Evolutionary conservation across 306 rosid species (phyloP), one percentile per base, ranked within the genome.

Genomic region (Vachellia collinsii): DNA sequence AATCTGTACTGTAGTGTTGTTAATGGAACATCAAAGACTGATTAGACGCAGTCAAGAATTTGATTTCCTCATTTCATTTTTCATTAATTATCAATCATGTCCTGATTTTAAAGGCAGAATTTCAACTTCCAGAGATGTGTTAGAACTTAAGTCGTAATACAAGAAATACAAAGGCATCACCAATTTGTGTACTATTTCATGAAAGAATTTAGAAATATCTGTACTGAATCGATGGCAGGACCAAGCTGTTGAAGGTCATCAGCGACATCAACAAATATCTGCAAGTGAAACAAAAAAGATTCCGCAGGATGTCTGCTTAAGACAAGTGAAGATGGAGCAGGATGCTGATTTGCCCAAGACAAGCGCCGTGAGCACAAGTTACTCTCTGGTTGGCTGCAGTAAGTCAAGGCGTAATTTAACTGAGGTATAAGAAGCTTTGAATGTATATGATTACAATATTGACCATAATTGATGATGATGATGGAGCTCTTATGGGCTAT

Each of bases 381-480:
- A 72, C 84, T 39, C 91, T n/a, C 70, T 83, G 12, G 78, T 79
- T 81, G 89, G 87, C 69, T 83, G 85, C 73, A 77, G 82, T 73
- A 95, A 86, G 90, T 85, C 97, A 34, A 90, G 94, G 82, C 87
- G 85, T 22, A 92, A 87, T 92, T 87, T 93, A 77, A 89, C 97
- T 20, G 98, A 93, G 98, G 99, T 95, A 76, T 62, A 20, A 51
- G 72, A 53, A 16, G 72, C 41, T 42, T 59, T 56, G 44, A 75
- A 53, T 79, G 58, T 76, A 46, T 63, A 71, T 62, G 81, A 25
- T 25, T 51, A 43, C 17, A 19, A 39, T 20, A 38, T 67, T 67
- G 58, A 66, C 23, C 69, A 70, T 80, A 36, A 6, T 43, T 19
- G 64, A 38, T 51, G 5, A 68, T 19, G 72, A 29, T 51, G 7